Evolutionary conservation across 495 filamentous ascomycete species (phyloP).

Genomic region (Hypoxylon rickii): DNA sequence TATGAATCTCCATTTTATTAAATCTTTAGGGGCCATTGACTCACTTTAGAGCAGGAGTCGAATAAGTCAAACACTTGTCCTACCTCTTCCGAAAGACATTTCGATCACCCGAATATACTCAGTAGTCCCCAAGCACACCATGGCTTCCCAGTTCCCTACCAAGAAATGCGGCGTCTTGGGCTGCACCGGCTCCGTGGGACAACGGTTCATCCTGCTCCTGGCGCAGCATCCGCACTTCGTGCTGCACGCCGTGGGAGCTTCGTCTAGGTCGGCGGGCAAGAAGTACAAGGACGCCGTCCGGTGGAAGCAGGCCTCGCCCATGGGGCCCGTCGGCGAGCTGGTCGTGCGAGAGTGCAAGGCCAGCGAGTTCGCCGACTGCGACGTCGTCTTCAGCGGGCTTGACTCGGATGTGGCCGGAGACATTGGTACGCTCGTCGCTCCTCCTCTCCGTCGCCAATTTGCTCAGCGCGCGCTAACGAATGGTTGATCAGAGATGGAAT

Average conservation of each 20-base stretch:
- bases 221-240: slow-evolving; percentile 76
- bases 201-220: slow-evolving; percentile 83
- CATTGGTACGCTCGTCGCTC: slow-evolving; percentile 57
- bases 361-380: slow-evolving; percentile 76
- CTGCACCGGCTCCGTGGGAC: slow-evolving; percentile 81
- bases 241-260: slow-evolving; percentile 79
- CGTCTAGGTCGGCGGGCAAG: slow-evolving; percentile 77
- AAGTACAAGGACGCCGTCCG: slow-evolving; percentile 79
- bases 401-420: slow-evolving; percentile 84
- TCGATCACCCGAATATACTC: slow-evolving; percentile 36
- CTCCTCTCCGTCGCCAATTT: neutral
- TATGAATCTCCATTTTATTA: neutral
- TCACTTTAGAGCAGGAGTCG: too few relatives aligned
- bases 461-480: neutral
- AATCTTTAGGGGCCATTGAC: too few relatives aligned
- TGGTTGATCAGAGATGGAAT: slow-evolving; percentile 66
- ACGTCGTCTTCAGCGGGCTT: slow-evolving; percentile 87
- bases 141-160: slow-evolving; percentile 53
- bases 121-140: slow-evolving; percentile 13
- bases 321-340: slow-evolving; percentile 71
- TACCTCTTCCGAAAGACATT: too few relatives aligned
- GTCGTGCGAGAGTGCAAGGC: slow-evolving; percentile 77
- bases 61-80: too few relatives aligned
- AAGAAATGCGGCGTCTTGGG: slow-evolving; percentile 67
- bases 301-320: slow-evolving; percentile 82